A percentile compares a stretch with the other conserved stretches of the same genome.
phyloP scores from a whole-genome alignment of 768 basidiomycete species.

The Suillus brevipes region DNA sequence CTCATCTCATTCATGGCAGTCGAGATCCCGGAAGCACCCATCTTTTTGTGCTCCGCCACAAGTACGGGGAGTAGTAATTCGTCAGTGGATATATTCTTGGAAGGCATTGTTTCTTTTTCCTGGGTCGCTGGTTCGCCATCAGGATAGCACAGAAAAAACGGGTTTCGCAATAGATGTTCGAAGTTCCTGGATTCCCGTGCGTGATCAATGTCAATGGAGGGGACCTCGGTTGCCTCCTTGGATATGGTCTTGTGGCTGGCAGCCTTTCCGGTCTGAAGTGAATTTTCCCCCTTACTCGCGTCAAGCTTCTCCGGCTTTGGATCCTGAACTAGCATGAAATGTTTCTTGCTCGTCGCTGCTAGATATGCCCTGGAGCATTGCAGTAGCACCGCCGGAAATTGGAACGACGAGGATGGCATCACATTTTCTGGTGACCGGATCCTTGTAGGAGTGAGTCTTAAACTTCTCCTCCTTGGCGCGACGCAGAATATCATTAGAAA shows the following conservation, averaged over 20 bases:
- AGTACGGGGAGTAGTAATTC: slow-evolving; percentile 1
- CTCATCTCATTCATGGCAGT: not conserved
- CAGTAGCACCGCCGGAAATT: not conserved
- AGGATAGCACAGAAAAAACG: not conserved
- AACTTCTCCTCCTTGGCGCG: no score
- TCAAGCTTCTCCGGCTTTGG: not conserved
- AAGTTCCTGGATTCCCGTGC: no score
- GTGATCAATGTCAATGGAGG: no score
- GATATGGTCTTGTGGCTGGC: not conserved
- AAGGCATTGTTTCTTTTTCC: not conserved
- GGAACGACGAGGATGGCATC: not conserved
- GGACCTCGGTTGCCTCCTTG: not conserved
- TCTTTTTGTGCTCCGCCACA: not conserved
- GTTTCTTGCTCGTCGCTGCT: no score
- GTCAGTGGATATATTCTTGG: no score
- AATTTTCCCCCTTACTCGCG: not conserved
- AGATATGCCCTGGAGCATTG: not conserved
- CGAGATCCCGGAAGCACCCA: not conserved
- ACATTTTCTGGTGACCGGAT: not conserved
- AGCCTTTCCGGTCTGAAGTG: not conserved
- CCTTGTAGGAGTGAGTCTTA: not conserved
- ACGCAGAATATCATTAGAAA: no score
- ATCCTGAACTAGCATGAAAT: not conserved
- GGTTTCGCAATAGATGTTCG: no score
- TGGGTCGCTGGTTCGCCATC: not conserved